phyloP scores from a whole-genome alignment of 139 green algal genomes.

The Chlorella sp. region DNA sequence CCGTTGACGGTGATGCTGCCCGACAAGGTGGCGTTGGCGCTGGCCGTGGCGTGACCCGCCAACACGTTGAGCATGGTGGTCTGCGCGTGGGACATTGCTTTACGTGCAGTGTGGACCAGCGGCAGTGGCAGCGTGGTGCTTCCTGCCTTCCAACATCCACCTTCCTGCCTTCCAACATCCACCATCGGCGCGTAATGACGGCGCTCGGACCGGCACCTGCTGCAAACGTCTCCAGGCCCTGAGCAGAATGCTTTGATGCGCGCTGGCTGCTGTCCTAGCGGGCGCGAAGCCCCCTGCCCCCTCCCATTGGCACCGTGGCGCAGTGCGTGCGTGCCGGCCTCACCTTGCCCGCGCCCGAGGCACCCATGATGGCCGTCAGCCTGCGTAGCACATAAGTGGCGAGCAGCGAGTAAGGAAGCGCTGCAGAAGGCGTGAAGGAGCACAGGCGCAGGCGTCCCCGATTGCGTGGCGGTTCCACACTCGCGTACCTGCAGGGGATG shows the following conservation, averaged over 20 bases:
- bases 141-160: background rate
- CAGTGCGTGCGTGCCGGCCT: background rate
- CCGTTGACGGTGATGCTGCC: conserved; percentile 17
- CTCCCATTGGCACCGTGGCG: background rate
- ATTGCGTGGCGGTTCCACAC: too few relatives aligned
- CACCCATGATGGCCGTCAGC: conserved; percentile 25
- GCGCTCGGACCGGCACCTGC: background rate
- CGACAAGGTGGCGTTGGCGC: background rate
- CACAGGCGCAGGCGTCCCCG: too few relatives aligned
- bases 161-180: background rate
- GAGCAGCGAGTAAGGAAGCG: too few relatives aligned
- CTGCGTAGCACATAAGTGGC: too few relatives aligned
- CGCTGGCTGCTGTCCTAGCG: too few relatives aligned
- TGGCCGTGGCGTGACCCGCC: conserved; percentile 1
- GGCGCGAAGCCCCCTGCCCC: too few relatives aligned
- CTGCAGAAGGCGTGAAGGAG: too few relatives aligned
- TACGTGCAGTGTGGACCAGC: too few relatives aligned
- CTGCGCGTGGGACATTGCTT: too few relatives aligned
- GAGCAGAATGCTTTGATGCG: too few relatives aligned
- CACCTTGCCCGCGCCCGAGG: conserved; percentile 14
- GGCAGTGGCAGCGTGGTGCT: background rate
- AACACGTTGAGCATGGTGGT: conserved; percentile 20
- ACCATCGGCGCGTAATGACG: background rate
- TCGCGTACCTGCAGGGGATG: too few relatives aligned
- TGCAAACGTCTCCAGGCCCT: background rate